Base-by-base conservation (phyloP, 1,284 basidiomycete species). In the Microbotryum scabiosae region DNA sequence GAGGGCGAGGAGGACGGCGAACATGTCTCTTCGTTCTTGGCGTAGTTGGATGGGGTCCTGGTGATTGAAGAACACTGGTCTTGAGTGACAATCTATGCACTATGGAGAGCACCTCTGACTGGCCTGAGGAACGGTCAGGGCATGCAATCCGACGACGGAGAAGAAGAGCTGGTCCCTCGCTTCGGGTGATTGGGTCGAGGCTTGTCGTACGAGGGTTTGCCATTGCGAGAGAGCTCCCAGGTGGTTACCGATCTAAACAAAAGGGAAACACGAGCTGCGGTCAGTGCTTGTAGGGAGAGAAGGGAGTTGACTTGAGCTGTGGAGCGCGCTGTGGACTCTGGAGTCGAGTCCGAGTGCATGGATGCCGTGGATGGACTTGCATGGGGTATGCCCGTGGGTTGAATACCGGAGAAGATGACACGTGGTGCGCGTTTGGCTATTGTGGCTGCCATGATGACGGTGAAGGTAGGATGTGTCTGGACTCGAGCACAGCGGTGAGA, bases 91-190 rank as follows among this genome's bases (percentile, higher is more conserved):
- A 20, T 9, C 20, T 5, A 10, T 9, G 16, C 6, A 2, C 6
- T 4, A 18, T 1, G 47, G 21, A 36, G 51, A 23, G 30, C 3
- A 14, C 10, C 36, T 20, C 49, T 21, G 48, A 36, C 64, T 46
- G 7, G 52, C 66, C 45, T 68, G 66, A 6, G 90, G 89, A n/a
- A 94, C 77, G 1, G 91, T 94, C 69, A 96, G 80, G 12, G 90
- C 89, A 74, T 96, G 91, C 81, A 89, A 86, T 32, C 92, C 92
- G 14, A 92, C 93, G 65, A 96, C 85, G 20, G 87, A 87, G 74
- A 90, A 96, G 57, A 89, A 76, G 23, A 93, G 78, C 58, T 80
- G 76, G 71, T 90, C 87, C 5, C 82, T 75, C 0, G 79, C 76
- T 7, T 73, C 69, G 0, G 85, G 81, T 44, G 80, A 78, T 49